phyloP scores from a whole-genome alignment of 495 filamentous ascomycete species.

The Sphaerosporella brunnea region DNA sequence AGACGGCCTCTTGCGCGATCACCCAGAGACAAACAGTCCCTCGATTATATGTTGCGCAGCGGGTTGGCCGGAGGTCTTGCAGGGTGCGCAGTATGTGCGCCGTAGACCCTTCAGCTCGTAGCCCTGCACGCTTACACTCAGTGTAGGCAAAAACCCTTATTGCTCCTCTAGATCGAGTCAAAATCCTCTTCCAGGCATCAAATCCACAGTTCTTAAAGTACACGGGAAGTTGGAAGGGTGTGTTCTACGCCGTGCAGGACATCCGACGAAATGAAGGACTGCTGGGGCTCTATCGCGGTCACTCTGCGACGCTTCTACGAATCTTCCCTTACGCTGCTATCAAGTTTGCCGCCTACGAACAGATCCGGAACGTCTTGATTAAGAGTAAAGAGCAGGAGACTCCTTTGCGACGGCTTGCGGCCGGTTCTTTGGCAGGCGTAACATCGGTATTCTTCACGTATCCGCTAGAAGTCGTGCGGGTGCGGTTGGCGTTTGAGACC shows the following conservation, averaged over 20 bases:
- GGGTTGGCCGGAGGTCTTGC: slow-evolving; percentile 76
- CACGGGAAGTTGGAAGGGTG: slow-evolving; percentile 67
- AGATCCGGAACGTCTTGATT: slow-evolving; percentile 66
- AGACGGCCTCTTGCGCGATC: neutral
- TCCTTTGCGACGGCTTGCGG: slow-evolving; percentile 52
- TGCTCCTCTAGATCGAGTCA: slow-evolving; percentile 89
- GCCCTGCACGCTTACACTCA: slow-evolving; percentile 8
- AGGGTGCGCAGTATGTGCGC: slow-evolving; percentile 56
- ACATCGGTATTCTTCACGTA: slow-evolving; percentile 91
- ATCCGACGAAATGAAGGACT: slow-evolving; percentile 62
- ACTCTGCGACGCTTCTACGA: slow-evolving; percentile 80
- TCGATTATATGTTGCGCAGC: slow-evolving; percentile 65
- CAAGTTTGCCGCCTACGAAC: slow-evolving; percentile 95
- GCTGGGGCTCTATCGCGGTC: slow-evolving; percentile 69
- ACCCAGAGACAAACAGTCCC: slow-evolving; percentile 42
- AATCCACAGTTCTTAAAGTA: slow-evolving; percentile 91
- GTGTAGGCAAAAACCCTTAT: slow-evolving; percentile 82
- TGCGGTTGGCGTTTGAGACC: slow-evolving; percentile 88
- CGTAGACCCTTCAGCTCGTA: neutral
- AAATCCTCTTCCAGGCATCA: slow-evolving; percentile 93
- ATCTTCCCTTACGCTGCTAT: slow-evolving; percentile 96
- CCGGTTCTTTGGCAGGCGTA: slow-evolving; percentile 66
- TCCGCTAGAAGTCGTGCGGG: slow-evolving; percentile 77
- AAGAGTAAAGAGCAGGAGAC: slow-evolving; percentile 55
- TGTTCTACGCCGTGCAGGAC: slow-evolving; percentile 56